Conservation (phyloP, 805 yeast genomes). For the Cyberlindnera amylophila region DNA sequence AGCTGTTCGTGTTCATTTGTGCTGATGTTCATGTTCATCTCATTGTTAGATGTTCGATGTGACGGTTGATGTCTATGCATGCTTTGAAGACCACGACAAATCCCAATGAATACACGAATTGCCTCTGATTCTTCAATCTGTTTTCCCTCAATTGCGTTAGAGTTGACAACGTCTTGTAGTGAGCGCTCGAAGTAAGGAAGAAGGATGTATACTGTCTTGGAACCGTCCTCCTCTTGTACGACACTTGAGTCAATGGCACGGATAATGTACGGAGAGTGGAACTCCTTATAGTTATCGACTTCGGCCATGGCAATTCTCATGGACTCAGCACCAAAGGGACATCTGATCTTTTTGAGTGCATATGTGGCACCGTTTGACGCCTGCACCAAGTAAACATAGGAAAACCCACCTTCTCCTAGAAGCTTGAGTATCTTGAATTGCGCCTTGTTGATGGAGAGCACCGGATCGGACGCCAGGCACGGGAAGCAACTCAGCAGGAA, state of each 20-base stretch:
- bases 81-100: constrained; percentile 69
- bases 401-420: constrained; percentile 89
- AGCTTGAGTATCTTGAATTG: constrained; percentile 60
- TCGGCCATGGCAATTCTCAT: constrained; percentile 74
- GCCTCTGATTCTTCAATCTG: constrained; percentile 61
- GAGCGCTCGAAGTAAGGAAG: constrained; percentile 74
- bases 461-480: constrained; percentile 43
- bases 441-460: constrained; percentile 56
- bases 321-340: constrained; percentile 81
- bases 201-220: constrained; percentile 71
- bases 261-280: constrained; percentile 64
- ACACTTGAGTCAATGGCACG: constrained; percentile 68
- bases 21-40: constrained; percentile 7
- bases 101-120: constrained; percentile 56
- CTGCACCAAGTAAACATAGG: constrained; percentile 78
- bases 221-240: constrained; percentile 72
- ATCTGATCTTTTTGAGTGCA: constrained; percentile 82
- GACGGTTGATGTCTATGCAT: constrained; percentile 49
- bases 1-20: constrained; percentile 18
- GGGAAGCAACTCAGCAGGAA: constrained; percentile 15
- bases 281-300: constrained; percentile 68
- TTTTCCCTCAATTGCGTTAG: constrained; percentile 51
- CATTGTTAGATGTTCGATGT: constrained; percentile 3
- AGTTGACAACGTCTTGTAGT: constrained; percentile 75
- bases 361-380: constrained; percentile 44